Percentiles rank a stretch among this genome's conserved stretches.
phyloP scores from a whole-genome alignment of 495 filamentous ascomycete species.

The Sporormia fimetaria region DNA sequence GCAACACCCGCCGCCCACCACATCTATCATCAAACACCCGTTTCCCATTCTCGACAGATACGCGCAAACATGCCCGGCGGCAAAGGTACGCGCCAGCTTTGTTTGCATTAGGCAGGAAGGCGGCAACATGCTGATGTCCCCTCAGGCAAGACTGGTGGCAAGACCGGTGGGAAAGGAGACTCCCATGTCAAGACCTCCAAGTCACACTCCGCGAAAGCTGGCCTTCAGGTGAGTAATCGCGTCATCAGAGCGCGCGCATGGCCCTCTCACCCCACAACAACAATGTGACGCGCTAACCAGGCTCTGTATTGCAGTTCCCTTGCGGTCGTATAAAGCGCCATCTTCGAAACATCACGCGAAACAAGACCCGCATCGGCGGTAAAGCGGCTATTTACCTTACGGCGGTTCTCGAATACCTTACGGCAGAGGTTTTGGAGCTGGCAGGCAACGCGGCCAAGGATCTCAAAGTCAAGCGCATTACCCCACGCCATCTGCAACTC shows the following conservation, averaged over 20 bases:
- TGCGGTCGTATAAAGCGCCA: slow-evolving; percentile 99
- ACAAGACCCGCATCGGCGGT: slow-evolving; percentile 99
- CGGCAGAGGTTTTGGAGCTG: slow-evolving; percentile 95
- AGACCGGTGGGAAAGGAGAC: slow-evolving; percentile 62
- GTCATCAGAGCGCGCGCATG: not conserved
- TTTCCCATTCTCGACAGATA: slow-evolving; percentile 1
- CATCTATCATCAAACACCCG: slow-evolving; percentile 4
- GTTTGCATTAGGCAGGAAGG: slow-evolving; percentile 1
- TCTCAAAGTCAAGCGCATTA: slow-evolving; percentile 99
- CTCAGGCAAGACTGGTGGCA: slow-evolving; percentile 68
- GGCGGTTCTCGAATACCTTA: slow-evolving; percentile 94
- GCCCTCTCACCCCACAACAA: slow-evolving; percentile 1
- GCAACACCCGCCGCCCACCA: slow-evolving; percentile 14
- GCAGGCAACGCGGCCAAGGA: slow-evolving; percentile 98
- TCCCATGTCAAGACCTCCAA: slow-evolving; percentile 79
- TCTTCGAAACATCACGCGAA: slow-evolving; percentile 97
- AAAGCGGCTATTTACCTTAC: slow-evolving; percentile 99
- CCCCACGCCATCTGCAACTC: slow-evolving; percentile 92
- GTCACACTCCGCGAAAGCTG: slow-evolving; percentile 95
- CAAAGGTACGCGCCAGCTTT: slow-evolving; percentile 29
- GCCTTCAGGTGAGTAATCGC: slow-evolving; percentile 75
- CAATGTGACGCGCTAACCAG: slow-evolving; percentile 8
- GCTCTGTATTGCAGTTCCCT: slow-evolving; percentile 57
- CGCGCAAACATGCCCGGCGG: slow-evolving; percentile 32
- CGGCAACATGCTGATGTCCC: slow-evolving; percentile 9